Evolutionary conservation across 2,329 filamentous ascomycete species (phyloP), one percentile per base, ranked within the genome.

Genomic region (Xylaria sp.): DNA sequence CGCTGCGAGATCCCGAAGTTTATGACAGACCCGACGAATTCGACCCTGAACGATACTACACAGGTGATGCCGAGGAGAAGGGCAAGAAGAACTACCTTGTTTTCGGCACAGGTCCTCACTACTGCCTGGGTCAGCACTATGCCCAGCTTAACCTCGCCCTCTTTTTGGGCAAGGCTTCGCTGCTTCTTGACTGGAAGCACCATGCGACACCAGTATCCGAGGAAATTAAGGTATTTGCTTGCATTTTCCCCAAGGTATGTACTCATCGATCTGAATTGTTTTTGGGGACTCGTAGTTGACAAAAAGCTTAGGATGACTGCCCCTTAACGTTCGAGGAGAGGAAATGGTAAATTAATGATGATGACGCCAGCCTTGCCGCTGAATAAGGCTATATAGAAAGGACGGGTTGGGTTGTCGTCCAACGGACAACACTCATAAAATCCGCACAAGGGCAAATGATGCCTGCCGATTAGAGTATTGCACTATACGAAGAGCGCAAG

Each of bases 201-300:
- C 89, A 93, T 78, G 82, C 93, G 20, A 98, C 96, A 11, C 89
- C 92, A 0, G 77, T 85, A 66, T 97, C 93, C 0, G 96, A 99
- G 82, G 90, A 97, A 80, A 98, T 99, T 81, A 95, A 97, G 84
- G 95, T 98, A 72, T 99, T 98, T 82, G 96, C 96, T 45, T 97
- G 94, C 31, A 97, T 99, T 74, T 99, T 99, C 86, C 96, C 96
- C 63, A 91, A 92, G 91, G 94, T 96, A 82, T 80, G 90, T 82
- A 58, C 44, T 7, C 6, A 3, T 36, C 5, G 1, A 7, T n/a
- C 17, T 56, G 11, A 20, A 56, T 31, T 47, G 66, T 63, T 69
- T 36, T 47, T 62, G 4, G 39, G 22, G 27, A n/a, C 10, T 20
- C 66, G 15, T 29, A 11, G 67, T 73, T 78, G 69, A 82, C 73